Evolutionary conservation across 768 basidiomycete genomes (phyloP).

Genomic region (Rhizopogon vulgaris): DNA sequence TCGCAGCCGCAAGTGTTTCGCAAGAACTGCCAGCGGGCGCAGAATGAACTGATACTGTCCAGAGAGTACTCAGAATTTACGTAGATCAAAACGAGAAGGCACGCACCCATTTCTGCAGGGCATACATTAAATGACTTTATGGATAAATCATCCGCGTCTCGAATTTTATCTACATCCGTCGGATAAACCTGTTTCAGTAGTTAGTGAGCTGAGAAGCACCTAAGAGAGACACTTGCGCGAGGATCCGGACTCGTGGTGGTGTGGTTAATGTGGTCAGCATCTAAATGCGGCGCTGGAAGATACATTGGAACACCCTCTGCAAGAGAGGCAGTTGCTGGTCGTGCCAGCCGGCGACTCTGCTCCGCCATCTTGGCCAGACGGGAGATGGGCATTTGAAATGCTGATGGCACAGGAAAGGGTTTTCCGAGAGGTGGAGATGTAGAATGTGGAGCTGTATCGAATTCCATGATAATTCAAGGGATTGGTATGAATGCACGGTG

Average conservation of each 20-base stretch:
- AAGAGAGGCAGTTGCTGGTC: conserved; percentile 40
- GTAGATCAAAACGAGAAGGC: background rate
- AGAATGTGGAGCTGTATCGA: background rate
- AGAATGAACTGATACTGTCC: background rate
- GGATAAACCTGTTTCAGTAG: background rate
- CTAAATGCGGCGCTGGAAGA: conserved; percentile 31
- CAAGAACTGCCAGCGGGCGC: background rate
- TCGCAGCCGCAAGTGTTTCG: background rate
- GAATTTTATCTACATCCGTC: background rate
- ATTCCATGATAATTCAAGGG: conserved; percentile 13
- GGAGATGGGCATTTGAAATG: conserved; percentile 28
- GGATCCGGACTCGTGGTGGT: background rate
- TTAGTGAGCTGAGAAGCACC: background rate
- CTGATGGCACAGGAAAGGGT: conserved; percentile 16
- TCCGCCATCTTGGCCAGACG: conserved; percentile 24
- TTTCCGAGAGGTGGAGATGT: conserved; percentile 15
- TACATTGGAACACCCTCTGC: conserved; percentile 33
- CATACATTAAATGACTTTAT: background rate
- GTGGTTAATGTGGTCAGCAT: background rate
- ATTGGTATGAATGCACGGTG: background rate
- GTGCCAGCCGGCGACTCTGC: conserved; percentile 22
- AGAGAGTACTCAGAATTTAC: background rate
- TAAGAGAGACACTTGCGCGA: background rate
- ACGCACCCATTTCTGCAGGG: background rate
- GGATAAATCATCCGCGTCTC: background rate